Base-by-base conservation (phyloP, 306 rosid genomes). In the Canavalia ensiformis region DNA sequence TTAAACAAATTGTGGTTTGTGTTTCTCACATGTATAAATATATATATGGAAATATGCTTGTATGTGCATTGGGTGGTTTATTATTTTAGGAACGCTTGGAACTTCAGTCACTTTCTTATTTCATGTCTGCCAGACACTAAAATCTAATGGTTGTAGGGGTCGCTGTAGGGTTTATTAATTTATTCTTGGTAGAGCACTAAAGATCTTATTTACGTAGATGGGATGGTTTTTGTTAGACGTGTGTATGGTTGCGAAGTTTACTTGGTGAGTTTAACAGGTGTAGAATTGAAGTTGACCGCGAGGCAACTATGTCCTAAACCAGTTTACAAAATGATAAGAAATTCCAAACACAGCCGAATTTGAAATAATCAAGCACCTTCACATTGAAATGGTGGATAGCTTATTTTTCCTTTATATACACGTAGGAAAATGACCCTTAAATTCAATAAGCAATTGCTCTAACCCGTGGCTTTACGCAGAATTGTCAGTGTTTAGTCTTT, bases 91-190 rank as follows among this genome's bases (percentile, higher is more conserved):
- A 18, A 18, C 25, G 25, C 25, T 18, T 18, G 25, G 25, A 18
- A 18, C 25, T 18, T 18, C 25, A 18, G 25, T 18, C 25, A 18
- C 0, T 18, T 18, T 18, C 25, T 18, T 18, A 18, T 18, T 18
- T 18, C 25, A 18, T 18, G 25, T 18, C 25, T 18, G 25, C 28
- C 12, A 39, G 11, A 25, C 7, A 67, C 5, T 70, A 39, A 6
- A 64, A 39, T 64, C 68, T 37, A 33, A 49, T 49, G 41, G 3
- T 49, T 70, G 31, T 4, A 31, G 75, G n/a, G 75, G 30, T 49
- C 45, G 75, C 59, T 12, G 45, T 49, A 46, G 44, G 75, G 2
- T 70, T 31, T 31, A 30, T 13, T 30, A 30, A 68, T 30, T 46
- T 52, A 68, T 31, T 30, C 44, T 47, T 7, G 12, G 7, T 11